phyloP scores from a whole-genome alignment of 495 filamentous ascomycete genomes.

The Hypoxylon cercidicola region DNA sequence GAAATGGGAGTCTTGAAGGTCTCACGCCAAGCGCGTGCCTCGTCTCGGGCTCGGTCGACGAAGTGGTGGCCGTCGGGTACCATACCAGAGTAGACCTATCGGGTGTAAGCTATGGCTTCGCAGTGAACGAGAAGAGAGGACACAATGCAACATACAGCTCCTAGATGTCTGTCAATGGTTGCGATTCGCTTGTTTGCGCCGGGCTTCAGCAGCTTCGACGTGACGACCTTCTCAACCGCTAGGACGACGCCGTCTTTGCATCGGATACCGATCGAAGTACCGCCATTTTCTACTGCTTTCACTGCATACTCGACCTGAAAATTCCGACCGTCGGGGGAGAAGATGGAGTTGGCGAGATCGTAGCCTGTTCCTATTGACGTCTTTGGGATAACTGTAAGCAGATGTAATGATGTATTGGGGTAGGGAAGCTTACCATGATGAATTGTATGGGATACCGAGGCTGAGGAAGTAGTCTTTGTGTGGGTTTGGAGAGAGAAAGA shows the following conservation, averaged over 20 bases:
- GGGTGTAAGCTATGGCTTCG: not conserved
- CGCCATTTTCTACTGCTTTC: constrained; percentile 98
- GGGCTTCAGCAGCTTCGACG: constrained; percentile 92
- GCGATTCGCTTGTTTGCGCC: constrained; percentile 96
- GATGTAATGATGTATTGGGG: not conserved
- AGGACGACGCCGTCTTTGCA: constrained; percentile 98
- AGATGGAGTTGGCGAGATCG: constrained; percentile 98
- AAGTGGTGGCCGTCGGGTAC: constrained; percentile 96
- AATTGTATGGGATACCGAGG: constrained; percentile 1
- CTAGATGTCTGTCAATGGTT: constrained; percentile 91
- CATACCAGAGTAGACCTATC: constrained; percentile 89
- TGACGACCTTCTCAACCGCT: constrained; percentile 95
- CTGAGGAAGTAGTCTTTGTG: constrained; percentile 4
- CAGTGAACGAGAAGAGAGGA: not conserved
- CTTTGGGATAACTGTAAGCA: constrained; percentile 46
- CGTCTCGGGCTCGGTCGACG: constrained; percentile 90
- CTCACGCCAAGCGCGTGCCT: constrained; percentile 87
- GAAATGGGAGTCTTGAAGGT: constrained; percentile 93
- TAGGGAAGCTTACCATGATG: constrained; percentile 42
- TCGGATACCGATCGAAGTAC: constrained; percentile 94
- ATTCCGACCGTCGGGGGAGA: constrained; percentile 97
- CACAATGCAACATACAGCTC: constrained; percentile 72
- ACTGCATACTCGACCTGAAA: constrained; percentile 99
- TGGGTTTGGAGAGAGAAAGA: constrained; percentile 4
- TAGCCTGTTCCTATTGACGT: constrained; percentile 99